Evolutionary conservation across 2,329 filamentous ascomycete genomes (phyloP), one percentile per base, ranked within the genome.

Genomic region (Ophiostoma sp.): DNA sequence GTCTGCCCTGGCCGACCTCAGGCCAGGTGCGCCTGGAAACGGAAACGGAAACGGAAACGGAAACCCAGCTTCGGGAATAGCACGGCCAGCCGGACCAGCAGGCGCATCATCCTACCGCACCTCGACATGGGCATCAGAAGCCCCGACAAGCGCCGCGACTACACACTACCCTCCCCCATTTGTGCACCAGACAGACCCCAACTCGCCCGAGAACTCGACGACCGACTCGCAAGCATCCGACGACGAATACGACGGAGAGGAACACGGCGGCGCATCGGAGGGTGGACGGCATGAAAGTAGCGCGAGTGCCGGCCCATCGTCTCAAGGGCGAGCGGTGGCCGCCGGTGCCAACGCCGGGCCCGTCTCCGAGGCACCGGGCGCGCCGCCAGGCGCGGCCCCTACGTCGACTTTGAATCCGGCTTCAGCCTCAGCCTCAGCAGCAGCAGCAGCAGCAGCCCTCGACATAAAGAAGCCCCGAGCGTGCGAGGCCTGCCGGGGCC

Each of bases 401-500:
- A 41, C 31, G 23, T 39, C 68, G 0, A 20, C 52, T 57, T 11
- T n/a, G 5, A 7, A 5, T 17, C 8, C 44, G 1, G 15, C 23
- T 57, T 11, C 52, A 20, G 11, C 44, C 41, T 44, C 41, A 20
- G 11, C 5, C 36, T 39, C 27, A 48, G 44, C 44, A 48, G 20
- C 44, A 31, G 27, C 27, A 48, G 44, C 44, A 48, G 20, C 44
- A 31, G 27, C 27, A 31, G 17, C 48, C 13, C 52, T 57, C 68
- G 88, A 90, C 60, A 80, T 86, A 44, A 92, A 90, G 78, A 86
- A 90, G 70, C 84, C 87, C 4, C 85, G 90, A 36, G 90, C 90
- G 44, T 93, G 90, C 78, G 90, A 93, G 77, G 87, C 89, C 2
- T 93, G 90, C 76, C 87, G 90, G 65, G 87, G 88, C 33, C 82